These are phyloP conservation scores for Sporothrix pseudoabietina DNA, from an alignment of 2,329 filamentous ascomycete species.

Conservation along the genomic window DNA sequence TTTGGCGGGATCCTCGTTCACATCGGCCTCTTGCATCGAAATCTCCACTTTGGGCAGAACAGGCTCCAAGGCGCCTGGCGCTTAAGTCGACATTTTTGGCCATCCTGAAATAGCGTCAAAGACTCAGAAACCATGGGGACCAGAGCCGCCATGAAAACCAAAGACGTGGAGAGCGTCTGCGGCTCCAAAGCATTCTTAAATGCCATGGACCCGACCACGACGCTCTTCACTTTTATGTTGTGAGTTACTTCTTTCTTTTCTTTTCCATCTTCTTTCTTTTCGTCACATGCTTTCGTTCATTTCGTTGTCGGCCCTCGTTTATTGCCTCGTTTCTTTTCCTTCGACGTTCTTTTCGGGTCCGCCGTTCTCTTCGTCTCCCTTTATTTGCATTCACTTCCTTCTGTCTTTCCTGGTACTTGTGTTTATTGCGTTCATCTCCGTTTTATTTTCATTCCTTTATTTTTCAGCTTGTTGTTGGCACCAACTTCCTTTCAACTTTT, in stretches of 20 bases:
- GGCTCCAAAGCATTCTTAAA: slow-evolving; percentile 23
- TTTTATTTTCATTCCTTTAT: background rate
- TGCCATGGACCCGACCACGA: slow-evolving; percentile 62
- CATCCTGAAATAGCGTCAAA: background rate
- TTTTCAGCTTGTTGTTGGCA: background rate
- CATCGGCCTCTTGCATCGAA: slow-evolving; percentile 14
- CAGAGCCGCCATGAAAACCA: slow-evolving; percentile 13
- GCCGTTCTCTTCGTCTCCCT: background rate
- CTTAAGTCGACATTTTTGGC: slow-evolving; percentile 22
- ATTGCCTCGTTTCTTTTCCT: slow-evolving; percentile 29
- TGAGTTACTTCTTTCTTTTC: slow-evolving; percentile 51
- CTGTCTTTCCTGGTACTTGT: slow-evolving; percentile 24
- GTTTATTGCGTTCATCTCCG: background rate
- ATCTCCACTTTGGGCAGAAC: slow-evolving; percentile 19
- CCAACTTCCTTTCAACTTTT: background rate
- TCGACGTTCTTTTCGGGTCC: background rate
- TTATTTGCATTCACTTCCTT: slow-evolving; percentile 28
- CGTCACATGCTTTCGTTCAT: background rate
- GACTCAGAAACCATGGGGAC: slow-evolving; percentile 28
- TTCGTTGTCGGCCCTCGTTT: background rate
- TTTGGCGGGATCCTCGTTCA: slow-evolving; percentile 1
- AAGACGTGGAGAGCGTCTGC: background rate
- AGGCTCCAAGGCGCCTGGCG: slow-evolving; percentile 18
- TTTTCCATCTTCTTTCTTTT: slow-evolving; percentile 14
- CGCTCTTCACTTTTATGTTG: slow-evolving; percentile 70